Evolutionary conservation across 306 rosid genomes (phyloP).

Genomic region (Biancaea sappan): DNA sequence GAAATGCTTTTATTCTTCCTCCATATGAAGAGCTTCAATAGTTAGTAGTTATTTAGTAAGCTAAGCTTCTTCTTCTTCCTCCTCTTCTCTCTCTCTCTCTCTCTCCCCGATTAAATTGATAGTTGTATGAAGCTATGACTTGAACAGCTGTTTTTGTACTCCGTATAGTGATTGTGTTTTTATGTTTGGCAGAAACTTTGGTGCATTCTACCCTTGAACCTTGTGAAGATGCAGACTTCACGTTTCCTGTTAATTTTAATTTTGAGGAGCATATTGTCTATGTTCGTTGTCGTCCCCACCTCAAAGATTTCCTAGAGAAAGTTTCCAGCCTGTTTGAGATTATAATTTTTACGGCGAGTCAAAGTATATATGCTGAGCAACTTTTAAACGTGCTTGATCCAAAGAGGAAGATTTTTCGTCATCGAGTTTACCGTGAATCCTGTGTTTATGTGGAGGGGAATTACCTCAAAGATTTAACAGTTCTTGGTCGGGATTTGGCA

Average conservation of each 20-base stretch:
- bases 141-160: conserved; percentile 22
- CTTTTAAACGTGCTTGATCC: conserved; percentile 97
- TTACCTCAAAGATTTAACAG: conserved; percentile 93
- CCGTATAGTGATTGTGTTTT: conserved; percentile 28
- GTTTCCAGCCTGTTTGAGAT: conserved; percentile 85
- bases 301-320: conserved; percentile 77
- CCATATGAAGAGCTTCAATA: neutral
- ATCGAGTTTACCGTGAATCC: conserved; percentile 92
- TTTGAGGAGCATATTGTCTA: conserved; percentile 85
- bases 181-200: conserved; percentile 82
- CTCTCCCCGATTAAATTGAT: neutral
- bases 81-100: too few relatives aligned
- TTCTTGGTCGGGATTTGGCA: conserved; percentile 95
- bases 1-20: conserved; percentile 12
- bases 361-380: conserved; percentile 98
- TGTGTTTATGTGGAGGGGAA: conserved; percentile 97
- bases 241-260: conserved; percentile 90
- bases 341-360: conserved; percentile 97
- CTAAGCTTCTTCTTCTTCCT: neutral
- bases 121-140: conserved; percentile 7
- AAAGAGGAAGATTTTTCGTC: conserved; percentile 90
- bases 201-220: conserved; percentile 95
- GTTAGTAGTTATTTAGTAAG: neutral
- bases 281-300: conserved; percentile 98
- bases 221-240: conserved; percentile 89